Percentiles rank a stretch among this genome's conserved stretches.
Evolutionary conservation across 345 rosid genomes (phyloP).

Genomic region (Punica granatum): DNA sequence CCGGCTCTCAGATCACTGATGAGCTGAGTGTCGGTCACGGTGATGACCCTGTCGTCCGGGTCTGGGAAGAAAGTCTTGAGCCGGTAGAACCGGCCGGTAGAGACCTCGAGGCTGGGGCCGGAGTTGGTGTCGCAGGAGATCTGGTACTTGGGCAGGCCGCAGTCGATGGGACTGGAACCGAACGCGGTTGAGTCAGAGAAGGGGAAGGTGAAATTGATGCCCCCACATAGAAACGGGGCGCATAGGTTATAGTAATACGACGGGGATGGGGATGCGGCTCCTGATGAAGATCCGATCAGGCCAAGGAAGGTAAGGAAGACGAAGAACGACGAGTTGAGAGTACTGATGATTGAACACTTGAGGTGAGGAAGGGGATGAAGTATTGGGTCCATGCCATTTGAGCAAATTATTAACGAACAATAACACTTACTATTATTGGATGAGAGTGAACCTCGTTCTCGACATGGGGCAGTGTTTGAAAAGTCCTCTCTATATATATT

Average conservation of each 20-base stretch:
- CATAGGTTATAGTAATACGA: conserved; percentile 13
- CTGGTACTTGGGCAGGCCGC: conserved; percentile 29
- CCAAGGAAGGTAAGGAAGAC: not conserved
- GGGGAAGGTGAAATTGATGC: conserved; percentile 29
- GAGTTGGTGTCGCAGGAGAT: conserved; percentile 16
- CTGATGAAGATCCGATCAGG: not conserved
- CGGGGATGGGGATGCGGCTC: conserved; percentile 8
- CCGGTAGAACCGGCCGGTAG: conserved; percentile 1
- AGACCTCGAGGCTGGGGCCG: conserved; percentile 15
- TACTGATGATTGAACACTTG: too few relatives aligned
- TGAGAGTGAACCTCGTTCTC: too few relatives aligned
- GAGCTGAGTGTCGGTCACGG: conserved; percentile 16
- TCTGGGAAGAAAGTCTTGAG: conserved; percentile 9
- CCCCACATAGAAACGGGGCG: conserved; percentile 21
- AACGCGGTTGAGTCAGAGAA: conserved; percentile 17
- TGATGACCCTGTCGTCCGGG: conserved; percentile 1
- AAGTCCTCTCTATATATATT: too few relatives aligned
- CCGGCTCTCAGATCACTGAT: conserved; percentile 9
- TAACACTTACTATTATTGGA: too few relatives aligned
- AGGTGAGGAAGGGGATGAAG: not conserved
- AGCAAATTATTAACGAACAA: too few relatives aligned
- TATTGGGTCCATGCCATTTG: not conserved
- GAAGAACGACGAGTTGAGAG: too few relatives aligned
- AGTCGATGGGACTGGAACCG: conserved; percentile 7
- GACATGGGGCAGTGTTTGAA: too few relatives aligned